Conservation (phyloP, 2,329 filamentous ascomycete genomes). For the Paecilomyces variotii region DNA sequence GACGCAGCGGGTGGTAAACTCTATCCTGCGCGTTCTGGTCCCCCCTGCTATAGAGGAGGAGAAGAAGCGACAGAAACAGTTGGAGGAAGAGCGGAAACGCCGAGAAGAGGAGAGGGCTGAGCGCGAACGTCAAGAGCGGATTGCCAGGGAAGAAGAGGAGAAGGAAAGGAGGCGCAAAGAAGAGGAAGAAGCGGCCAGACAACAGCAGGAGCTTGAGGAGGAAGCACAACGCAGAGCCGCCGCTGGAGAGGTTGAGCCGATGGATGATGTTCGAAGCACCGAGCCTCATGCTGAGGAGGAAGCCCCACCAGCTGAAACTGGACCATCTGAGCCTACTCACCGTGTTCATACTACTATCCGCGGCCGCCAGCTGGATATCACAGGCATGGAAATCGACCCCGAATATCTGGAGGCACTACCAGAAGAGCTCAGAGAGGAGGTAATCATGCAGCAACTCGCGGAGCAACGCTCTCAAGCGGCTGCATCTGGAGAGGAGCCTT, state of each 20-base stretch:
- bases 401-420: slow-evolving; percentile 96
- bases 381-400: slow-evolving; percentile 84
- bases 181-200: slow-evolving; percentile 57
- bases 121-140: slow-evolving; percentile 55
- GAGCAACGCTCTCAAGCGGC: slow-evolving; percentile 72
- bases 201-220: slow-evolving; percentile 55
- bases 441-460: slow-evolving; percentile 83
- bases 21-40: slow-evolving; percentile 64
- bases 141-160: slow-evolving; percentile 62
- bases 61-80: slow-evolving; percentile 57
- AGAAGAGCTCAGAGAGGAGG: slow-evolving; percentile 91
- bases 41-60: slow-evolving; percentile 79
- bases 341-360: slow-evolving; percentile 77
- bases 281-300: slow-evolving; percentile 28
- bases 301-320: slow-evolving; percentile 32
- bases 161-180: slow-evolving; percentile 61
- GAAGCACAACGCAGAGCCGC: slow-evolving; percentile 48
- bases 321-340: slow-evolving; percentile 40
- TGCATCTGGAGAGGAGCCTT: slow-evolving; percentile 57
- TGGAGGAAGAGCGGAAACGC: slow-evolving; percentile 48
- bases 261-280: slow-evolving; percentile 67
- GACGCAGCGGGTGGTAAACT: slow-evolving; percentile 57
- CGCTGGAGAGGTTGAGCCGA: slow-evolving; percentile 41
- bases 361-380: slow-evolving; percentile 85
- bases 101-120: slow-evolving; percentile 55